These are phyloP conservation scores for Noccaea bulbosa DNA, from an alignment of 345 rosid species.

Conservation along the genomic window DNA sequence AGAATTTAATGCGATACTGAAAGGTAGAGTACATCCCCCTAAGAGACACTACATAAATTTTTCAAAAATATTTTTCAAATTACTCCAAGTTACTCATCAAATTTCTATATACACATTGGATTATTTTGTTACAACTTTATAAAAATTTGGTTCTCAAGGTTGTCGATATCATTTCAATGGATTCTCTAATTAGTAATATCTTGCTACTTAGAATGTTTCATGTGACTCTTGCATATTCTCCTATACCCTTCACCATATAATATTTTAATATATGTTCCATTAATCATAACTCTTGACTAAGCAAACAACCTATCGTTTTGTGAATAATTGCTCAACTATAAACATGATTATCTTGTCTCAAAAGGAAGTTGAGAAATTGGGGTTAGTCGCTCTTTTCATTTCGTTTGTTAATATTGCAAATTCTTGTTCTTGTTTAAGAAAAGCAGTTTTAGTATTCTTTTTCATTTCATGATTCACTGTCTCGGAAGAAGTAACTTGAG, in stretches of 20 bases:
- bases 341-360: not conserved
- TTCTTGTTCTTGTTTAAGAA: not conserved
- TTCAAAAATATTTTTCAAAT: not conserved
- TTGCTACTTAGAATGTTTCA: slow-evolving; percentile 24
- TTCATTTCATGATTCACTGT: not conserved
- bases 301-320: slow-evolving; percentile 6
- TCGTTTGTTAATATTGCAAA: not conserved
- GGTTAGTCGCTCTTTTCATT: not conserved
- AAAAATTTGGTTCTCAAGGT: not conserved
- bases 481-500: not conserved
- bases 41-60: not conserved
- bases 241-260: not conserved
- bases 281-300: not conserved
- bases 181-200: not conserved
- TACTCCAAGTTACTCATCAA: too few species aligned
- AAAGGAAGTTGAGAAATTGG: not conserved
- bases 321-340: not conserved
- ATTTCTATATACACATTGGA: not conserved
- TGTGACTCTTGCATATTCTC: slow-evolving; percentile 35
- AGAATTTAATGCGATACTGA: slow-evolving; percentile 9
- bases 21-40: not conserved
- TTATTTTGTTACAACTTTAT: not conserved
- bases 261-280: not conserved
- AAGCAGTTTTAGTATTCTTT: not conserved
- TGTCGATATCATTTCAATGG: not conserved